Conservation (phyloP, 192 early-diverging fungal genomes). For the Gorgonomyces haynaldii region DNA sequence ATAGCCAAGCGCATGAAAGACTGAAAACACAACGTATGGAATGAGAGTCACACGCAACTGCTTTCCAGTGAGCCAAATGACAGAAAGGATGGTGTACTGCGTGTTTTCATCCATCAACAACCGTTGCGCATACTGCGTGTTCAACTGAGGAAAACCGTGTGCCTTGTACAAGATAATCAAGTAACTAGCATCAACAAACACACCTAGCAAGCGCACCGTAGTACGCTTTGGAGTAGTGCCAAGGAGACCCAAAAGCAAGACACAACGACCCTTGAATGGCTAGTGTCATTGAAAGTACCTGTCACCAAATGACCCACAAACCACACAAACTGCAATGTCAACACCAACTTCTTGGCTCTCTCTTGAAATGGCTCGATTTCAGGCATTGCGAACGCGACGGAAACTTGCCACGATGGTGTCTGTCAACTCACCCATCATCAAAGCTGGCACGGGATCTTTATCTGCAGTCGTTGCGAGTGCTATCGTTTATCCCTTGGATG, state of each 20-base stretch:
- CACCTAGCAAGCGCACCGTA: conserved; percentile 58
- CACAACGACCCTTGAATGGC: conserved; percentile 20
- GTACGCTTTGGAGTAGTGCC: conserved; percentile 47
- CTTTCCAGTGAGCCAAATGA: conserved; percentile 54
- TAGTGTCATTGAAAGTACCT: conserved; percentile 11
- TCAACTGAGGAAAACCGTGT: conserved; percentile 57
- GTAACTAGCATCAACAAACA: conserved; percentile 2
- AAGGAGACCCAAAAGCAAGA: neutral
- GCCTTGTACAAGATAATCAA: conserved; percentile 69
- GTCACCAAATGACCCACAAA: conserved; percentile 27
- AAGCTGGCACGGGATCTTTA: neutral
- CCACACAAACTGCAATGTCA: conserved; percentile 25
- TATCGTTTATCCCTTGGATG: conserved; percentile 5
- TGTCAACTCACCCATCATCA: neutral
- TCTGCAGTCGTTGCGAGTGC: conserved; percentile 6
- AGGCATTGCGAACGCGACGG: neutral
- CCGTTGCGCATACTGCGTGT: conserved; percentile 43
- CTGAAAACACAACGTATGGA: conserved; percentile 61
- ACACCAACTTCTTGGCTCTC: conserved; percentile 9
- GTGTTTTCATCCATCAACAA: conserved; percentile 64
- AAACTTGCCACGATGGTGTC: conserved; percentile 1
- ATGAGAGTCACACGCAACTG: conserved; percentile 51
- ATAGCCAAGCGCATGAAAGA: conserved; percentile 66
- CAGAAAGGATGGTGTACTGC: conserved; percentile 58
- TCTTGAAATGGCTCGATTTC: neutral